Percentiles rank a stretch among this genome's conserved stretches.
phyloP scores from a whole-genome alignment of 805 yeast genomes.

The Yamadazyma sp. region DNA sequence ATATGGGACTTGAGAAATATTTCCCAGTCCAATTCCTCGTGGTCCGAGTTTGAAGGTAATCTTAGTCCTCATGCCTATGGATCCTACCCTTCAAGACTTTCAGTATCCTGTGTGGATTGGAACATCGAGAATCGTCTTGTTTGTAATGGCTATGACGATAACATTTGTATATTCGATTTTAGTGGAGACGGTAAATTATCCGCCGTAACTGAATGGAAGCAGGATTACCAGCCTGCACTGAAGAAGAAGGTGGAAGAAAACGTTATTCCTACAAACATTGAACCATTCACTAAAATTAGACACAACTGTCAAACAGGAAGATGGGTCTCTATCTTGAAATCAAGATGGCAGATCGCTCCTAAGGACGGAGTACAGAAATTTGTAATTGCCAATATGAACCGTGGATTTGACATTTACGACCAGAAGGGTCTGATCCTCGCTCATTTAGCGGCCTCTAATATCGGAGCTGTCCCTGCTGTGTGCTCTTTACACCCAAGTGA shows the following conservation, averaged over 20 bases:
- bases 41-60: constrained; percentile 58
- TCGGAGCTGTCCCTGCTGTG: constrained; percentile 94
- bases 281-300: constrained; percentile 62
- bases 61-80: constrained; percentile 54
- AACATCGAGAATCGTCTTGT: constrained; percentile 67
- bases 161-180: constrained; percentile 62
- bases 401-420: constrained; percentile 79
- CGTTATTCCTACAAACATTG: constrained; percentile 38
- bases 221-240: constrained; percentile 8
- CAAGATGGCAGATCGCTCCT: constrained; percentile 81
- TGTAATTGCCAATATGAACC: constrained; percentile 90
- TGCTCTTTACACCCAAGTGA: constrained; percentile 77
- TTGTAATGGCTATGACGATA: constrained; percentile 91
- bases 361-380: constrained; percentile 75
- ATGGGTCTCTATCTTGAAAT: constrained; percentile 91
- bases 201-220: constrained; percentile 27
- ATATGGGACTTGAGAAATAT: constrained; percentile 81
- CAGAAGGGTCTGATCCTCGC: constrained; percentile 77
- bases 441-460: constrained; percentile 58
- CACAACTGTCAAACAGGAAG: constrained; percentile 97
- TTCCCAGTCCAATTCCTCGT: constrained; percentile 36
- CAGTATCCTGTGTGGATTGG: constrained; percentile 87
- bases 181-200: constrained; percentile 40
- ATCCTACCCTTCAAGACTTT: constrained; percentile 68
- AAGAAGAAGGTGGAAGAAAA: constrained; percentile 18